Base-by-base conservation (phyloP, 495 filamentous ascomycete species). In the Penicillium paradoxum region DNA sequence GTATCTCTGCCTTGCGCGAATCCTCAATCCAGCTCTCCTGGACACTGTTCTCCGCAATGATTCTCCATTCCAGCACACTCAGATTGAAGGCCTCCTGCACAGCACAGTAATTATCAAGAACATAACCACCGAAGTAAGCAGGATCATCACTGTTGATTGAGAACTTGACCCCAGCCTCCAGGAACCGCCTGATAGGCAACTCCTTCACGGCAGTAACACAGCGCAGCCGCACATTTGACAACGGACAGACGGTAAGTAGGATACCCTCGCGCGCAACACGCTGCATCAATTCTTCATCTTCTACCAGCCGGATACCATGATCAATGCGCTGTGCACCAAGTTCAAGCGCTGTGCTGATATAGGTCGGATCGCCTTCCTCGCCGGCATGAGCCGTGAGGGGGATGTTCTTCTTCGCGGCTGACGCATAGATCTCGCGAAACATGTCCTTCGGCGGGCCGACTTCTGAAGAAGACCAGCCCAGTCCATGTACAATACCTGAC, bases 81-180 rank as follows among this genome's bases (percentile, higher is more conserved):
- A 92, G 56, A 27, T 73, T 62, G 67, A 86, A 86, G 14, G 85
- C 84, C 51, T 88, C 86, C 64, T 90, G 83, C 11, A 90, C 84
- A 4, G 82, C 83, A 55, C 83, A 88, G 63, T 87, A 90, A 56
- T 89, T 89, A 60, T 87, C 83, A 52, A 86, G 68, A 48, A 90
- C 82, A 65, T 88, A 90, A 0, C 83, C 84, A 6, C 86, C 86
- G 74, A 91, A 91, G 65, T 91, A 92, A 9, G 85, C 87, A 41
- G 87, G 87, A 63, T 91, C 87, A 62, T 92, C 85, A 60, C 84
- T 85, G 56, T 88, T 88, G 50, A 88, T 80, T 9, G 81, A 83
- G 55, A 88, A 87, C 61, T 70, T 77, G 27, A 88, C 82, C 0
- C 84, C 85, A 3, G 71, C 72, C 61, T 85, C 81, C 41, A 91